Evolutionary conservation across 176 grass and related monocot genomes (phyloP).

Genomic region (Leersia perrieri): DNA sequence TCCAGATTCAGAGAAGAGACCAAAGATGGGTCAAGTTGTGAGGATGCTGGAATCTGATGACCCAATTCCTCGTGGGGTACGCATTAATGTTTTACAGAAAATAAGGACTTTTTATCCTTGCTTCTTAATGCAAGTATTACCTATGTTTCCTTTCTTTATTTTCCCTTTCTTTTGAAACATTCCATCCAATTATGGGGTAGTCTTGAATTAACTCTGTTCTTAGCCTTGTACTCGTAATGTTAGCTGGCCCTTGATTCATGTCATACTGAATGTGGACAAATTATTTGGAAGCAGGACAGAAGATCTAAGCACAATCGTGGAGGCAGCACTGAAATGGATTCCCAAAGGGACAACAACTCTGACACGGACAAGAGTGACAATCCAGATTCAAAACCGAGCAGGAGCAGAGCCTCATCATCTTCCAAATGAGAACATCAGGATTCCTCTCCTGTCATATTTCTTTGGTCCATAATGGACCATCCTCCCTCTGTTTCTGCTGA

Average conservation of each 20-base stretch:
- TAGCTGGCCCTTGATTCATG: not conserved
- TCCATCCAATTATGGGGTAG: not conserved
- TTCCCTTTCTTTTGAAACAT: not conserved
- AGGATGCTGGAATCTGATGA: slow-evolving; percentile 95
- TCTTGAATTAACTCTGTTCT: not conserved
- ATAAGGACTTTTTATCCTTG: not conserved
- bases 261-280: not conserved
- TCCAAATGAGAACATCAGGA: slow-evolving; percentile 40
- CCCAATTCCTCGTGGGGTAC: slow-evolving; percentile 76
- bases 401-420: slow-evolving; percentile 47
- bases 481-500: slow-evolving; percentile 29
- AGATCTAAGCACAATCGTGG: slow-evolving; percentile 52
- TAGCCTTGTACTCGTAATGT: not conserved
- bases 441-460: slow-evolving; percentile 10
- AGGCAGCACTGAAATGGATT: slow-evolving; percentile 60
- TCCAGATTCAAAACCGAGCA: slow-evolving; percentile 60
- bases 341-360: slow-evolving; percentile 70
- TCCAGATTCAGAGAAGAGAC: slow-evolving; percentile 98
- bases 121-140: not conserved
- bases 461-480: slow-evolving; percentile 1
- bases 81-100: not conserved
- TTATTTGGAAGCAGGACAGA: slow-evolving; percentile 53
- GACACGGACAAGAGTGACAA: slow-evolving; percentile 85
- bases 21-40: slow-evolving; percentile 95
- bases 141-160: not conserved